Base-by-base conservation (phyloP, 2,329 filamentous ascomycete genomes). In the Zymoseptoria crescenta region DNA sequence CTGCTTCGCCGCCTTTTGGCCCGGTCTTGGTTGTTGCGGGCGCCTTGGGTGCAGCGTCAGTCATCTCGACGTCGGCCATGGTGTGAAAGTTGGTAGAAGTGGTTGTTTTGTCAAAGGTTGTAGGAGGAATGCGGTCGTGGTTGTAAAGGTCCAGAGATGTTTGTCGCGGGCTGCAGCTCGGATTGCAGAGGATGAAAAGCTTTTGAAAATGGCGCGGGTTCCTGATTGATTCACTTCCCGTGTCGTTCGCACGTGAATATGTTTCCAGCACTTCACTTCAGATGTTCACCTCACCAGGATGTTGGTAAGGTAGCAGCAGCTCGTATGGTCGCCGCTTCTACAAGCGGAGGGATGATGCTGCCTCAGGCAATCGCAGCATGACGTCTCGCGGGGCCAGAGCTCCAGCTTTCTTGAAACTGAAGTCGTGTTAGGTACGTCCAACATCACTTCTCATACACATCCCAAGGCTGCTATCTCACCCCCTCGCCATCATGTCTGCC, bases 41-140 rank as follows among this genome's bases (percentile, higher is more conserved):
- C 35, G 35, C 35, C 76, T 85, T 83, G 57, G 76, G 73, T 58
- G 70, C 77, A 20, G 88, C 91, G 75, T 97, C 94, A 57, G 89
- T 88, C 94, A 97, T 97, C 71, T 96, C 91, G 55, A 97, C 87
- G 77, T 99, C 94, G 60, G 92, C 89, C 94, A 97, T 97, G 64
- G 16, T 65, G 52, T 20, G 3, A n/a, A 52, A 30, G 10, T 27
- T 56, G 60, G 48, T 13, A 24, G 24, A 4, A 24, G 21, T 30
- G 16, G 35, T 30, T 52, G 49, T 3, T 28, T 13, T 5, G 20
- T 27, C 1, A 2, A n/a, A 19, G 21, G 30, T 53, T n/a, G 35
- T 52, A 49, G 28, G 28, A 41, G 55, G 49, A n/a, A 27, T 21
- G 20, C 51, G 51, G 51, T 10, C 21, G 49, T 19, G 20, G 24